phyloP scores from a whole-genome alignment of 805 yeast genomes.

The Crinitomyces ghanaensis region DNA sequence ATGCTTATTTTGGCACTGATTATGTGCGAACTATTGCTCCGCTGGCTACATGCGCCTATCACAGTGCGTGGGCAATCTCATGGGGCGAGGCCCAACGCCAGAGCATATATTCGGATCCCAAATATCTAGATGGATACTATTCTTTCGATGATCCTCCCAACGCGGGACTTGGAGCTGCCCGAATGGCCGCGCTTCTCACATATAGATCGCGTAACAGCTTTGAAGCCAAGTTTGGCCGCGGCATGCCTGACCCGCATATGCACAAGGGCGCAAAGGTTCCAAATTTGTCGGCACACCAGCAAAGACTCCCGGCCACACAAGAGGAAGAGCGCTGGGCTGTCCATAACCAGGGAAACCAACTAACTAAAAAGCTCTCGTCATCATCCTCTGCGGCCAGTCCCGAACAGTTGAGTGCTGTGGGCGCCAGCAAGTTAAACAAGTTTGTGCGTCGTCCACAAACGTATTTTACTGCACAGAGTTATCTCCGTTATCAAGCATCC shows the following conservation, averaged over 20 bases:
- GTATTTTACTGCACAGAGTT: slow-evolving; percentile 90
- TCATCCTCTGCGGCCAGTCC: neutral
- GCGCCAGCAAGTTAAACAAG: slow-evolving; percentile 2
- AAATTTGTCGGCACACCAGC: slow-evolving; percentile 5
- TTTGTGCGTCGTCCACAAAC: slow-evolving; percentile 30
- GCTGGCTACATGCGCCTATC: slow-evolving; percentile 86
- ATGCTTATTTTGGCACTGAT: slow-evolving; percentile 55
- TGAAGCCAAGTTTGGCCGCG: slow-evolving; percentile 86
- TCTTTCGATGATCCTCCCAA: slow-evolving; percentile 66
- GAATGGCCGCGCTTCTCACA: slow-evolving; percentile 92
- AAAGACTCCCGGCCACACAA: slow-evolving; percentile 28
- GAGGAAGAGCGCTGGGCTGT: slow-evolving; percentile 70
- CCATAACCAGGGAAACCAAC: slow-evolving; percentile 72
- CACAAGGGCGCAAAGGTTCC: slow-evolving; percentile 29
- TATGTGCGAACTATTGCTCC: slow-evolving; percentile 69
- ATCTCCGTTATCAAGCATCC: slow-evolving; percentile 85
- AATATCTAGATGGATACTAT: slow-evolving; percentile 84
- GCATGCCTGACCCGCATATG: slow-evolving; percentile 40
- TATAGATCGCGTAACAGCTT: slow-evolving; percentile 88
- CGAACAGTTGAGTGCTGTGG: neutral
- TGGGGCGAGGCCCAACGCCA: slow-evolving; percentile 99
- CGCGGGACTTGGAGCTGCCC: slow-evolving; percentile 86
- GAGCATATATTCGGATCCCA: slow-evolving; percentile 89
- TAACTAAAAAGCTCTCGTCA: slow-evolving; percentile 19
- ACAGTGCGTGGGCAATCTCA: slow-evolving; percentile 96